Evolutionary conservation across 2,329 filamentous ascomycete species (phyloP).

Genomic region (Monosporascus sp.): DNA sequence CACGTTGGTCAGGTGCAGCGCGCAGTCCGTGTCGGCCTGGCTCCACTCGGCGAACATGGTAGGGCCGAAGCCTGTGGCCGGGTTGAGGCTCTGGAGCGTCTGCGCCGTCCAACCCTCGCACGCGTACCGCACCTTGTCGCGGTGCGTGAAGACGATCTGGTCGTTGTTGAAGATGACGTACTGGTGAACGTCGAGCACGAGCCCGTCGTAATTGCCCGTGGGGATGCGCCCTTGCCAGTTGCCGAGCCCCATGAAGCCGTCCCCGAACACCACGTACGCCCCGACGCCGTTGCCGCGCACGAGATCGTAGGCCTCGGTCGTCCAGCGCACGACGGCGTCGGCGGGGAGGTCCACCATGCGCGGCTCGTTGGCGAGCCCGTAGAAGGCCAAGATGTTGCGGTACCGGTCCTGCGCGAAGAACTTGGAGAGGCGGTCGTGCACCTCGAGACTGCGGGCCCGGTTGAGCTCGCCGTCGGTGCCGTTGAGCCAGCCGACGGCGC

Average conservation of each 20-base stretch:
- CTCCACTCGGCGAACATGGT: slow-evolving; percentile 97
- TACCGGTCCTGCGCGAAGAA: slow-evolving; percentile 96
- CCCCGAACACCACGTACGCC: slow-evolving; percentile 75
- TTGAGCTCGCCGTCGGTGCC: slow-evolving; percentile 79
- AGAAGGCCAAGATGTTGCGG: slow-evolving; percentile 85
- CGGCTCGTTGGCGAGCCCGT: slow-evolving; percentile 92
- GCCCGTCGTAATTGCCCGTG: slow-evolving; percentile 62
- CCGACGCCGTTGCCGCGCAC: slow-evolving; percentile 72
- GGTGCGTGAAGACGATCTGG: slow-evolving; percentile 76
- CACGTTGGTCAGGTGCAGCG: slow-evolving; percentile 81
- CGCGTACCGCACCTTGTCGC: slow-evolving; percentile 78
- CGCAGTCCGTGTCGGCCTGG: slow-evolving; percentile 95
- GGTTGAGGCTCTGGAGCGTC: slow-evolving; percentile 66
- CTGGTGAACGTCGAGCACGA: slow-evolving; percentile 95
- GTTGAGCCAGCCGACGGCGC: slow-evolving; percentile 80
- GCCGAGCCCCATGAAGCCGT: slow-evolving; percentile 85
- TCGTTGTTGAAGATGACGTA: slow-evolving; percentile 96
- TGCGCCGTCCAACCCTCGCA: slow-evolving; percentile 84
- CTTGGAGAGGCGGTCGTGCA: slow-evolving; percentile 78
- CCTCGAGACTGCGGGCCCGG: slow-evolving; percentile 72
- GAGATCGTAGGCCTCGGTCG: slow-evolving; percentile 62
- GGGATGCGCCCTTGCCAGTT: slow-evolving; percentile 74
- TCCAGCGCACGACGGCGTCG: slow-evolving; percentile 71
- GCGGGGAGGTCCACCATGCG: slow-evolving; percentile 71
- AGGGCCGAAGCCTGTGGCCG: slow-evolving; percentile 76